Conservation (phyloP, 2,329 filamentous ascomycete genomes). For the Gliomastix tumulicola region DNA sequence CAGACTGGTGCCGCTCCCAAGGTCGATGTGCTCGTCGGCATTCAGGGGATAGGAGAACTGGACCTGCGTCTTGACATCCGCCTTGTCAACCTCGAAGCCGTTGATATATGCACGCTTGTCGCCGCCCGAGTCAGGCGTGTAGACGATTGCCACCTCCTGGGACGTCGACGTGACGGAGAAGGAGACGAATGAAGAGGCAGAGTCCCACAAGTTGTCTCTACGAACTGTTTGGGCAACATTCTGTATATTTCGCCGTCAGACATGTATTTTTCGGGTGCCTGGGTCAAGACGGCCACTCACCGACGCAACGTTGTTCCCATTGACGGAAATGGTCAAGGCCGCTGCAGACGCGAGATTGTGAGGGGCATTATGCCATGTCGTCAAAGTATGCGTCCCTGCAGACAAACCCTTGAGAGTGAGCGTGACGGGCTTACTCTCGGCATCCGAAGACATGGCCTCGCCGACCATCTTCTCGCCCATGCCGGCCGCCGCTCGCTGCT, state of each 20-base stretch:
- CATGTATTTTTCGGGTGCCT: too few relatives aligned
- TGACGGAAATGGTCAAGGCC: not conserved
- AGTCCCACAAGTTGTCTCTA: slow-evolving; percentile 19
- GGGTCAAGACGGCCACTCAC: not conserved
- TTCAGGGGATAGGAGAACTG: slow-evolving; percentile 18
- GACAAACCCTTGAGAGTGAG: not conserved
- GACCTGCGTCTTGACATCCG: slow-evolving; percentile 13
- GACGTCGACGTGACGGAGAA: slow-evolving; percentile 12
- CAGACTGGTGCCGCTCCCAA: slow-evolving; percentile 6
- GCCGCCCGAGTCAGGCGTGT: slow-evolving; percentile 8
- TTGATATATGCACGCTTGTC: slow-evolving; percentile 18
- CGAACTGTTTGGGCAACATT: not conserved
- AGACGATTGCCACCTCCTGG: slow-evolving; percentile 14
- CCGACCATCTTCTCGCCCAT: slow-evolving; percentile 1
- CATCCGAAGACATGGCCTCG: not conserved
- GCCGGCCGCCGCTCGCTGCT: not conserved
- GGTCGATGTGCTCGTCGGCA: slow-evolving; percentile 17
- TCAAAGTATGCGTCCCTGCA: not conserved
- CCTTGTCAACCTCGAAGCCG: slow-evolving; percentile 19
- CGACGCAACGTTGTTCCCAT: not conserved
- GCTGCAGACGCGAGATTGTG: not conserved
- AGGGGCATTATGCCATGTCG: not conserved
- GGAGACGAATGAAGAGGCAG: slow-evolving; percentile 15
- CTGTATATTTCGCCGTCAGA: too few relatives aligned
- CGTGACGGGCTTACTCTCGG: not conserved